Percentiles rank a stretch among this genome's conserved stretches.
phyloP scores from a whole-genome alignment of 2,329 filamentous ascomycete genomes.

The Huntiella decipiens region DNA sequence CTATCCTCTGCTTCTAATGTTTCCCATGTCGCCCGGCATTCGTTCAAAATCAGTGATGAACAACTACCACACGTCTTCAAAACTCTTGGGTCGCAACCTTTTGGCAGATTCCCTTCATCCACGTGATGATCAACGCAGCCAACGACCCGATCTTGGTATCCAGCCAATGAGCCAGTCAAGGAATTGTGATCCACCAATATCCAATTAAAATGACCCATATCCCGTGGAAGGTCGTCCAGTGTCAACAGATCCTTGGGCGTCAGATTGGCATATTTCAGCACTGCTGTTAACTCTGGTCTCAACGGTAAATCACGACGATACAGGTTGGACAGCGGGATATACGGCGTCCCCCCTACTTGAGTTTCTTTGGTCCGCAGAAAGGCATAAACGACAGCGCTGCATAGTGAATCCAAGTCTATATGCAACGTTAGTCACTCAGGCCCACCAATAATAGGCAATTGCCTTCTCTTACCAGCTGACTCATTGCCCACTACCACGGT shows the following conservation, averaged over 20 bases:
- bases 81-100: slow-evolving; percentile 33
- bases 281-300: slow-evolving; percentile 52
- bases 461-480: slow-evolving; percentile 33
- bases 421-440: background rate
- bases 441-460: background rate
- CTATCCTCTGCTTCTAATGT: background rate
- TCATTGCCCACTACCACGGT: slow-evolving; percentile 50
- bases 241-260: slow-evolving; percentile 44
- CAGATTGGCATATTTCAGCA: slow-evolving; percentile 42
- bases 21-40: slow-evolving; percentile 37
- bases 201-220: slow-evolving; percentile 37
- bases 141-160: slow-evolving; percentile 33
- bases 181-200: slow-evolving; percentile 66
- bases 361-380: slow-evolving; percentile 47
- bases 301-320: slow-evolving; percentile 46
- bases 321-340: slow-evolving; percentile 54
- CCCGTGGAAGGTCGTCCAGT: slow-evolving; percentile 27
- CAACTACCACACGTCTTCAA: slow-evolving; percentile 55
- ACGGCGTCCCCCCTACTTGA: slow-evolving; percentile 20
- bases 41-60: slow-evolving; percentile 46
- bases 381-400: slow-evolving; percentile 52
- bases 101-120: slow-evolving; percentile 41
- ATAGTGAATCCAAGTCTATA: slow-evolving; percentile 62
- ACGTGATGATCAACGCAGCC: slow-evolving; percentile 65
- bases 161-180: slow-evolving; percentile 39